Base-by-base conservation (phyloP, 139 green algal genomes). In the Yamagishiella unicocca region DNA sequence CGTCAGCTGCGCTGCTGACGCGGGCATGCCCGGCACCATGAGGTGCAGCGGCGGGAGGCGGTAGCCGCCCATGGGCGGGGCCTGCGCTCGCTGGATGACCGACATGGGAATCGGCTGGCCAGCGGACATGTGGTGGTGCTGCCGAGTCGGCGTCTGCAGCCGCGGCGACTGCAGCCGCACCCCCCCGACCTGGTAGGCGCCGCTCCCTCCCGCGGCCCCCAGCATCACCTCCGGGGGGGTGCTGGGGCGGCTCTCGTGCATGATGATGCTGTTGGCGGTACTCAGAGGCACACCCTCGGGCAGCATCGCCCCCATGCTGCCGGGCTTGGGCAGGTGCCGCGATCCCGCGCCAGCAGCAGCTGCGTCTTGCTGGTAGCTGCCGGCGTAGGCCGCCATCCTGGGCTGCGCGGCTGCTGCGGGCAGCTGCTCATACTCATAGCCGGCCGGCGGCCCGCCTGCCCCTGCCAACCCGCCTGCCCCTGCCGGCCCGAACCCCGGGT, bases 241-340 rank as follows among this genome's bases (percentile, higher is more conserved):
- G 79, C 40, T 53, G 22, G 55, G 58, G 1, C 38, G 24, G 27
- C 61, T 76, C n/a, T 85, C 79, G 25, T 85, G 79, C 25, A 85
- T 5, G 29, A 85, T 29, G 7, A 85, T 31, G 61, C 61, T 76
- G 61, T 75, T 75, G 61, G 79, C 61, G 42, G 19, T 75, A 61
- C 79, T 85, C 14, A 85, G 40, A 14, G 79, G 79, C 4, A 75
- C 79, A 22, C 79, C 79, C 25, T 85, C 79, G 1, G 79, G 79
- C 79, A 85, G 55, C 62, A 46, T 27, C 21, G 61, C 61, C 17
- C 37, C 77, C n/a, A 62, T 29, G 10, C 79, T 45, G 24, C 79
- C 79, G 6, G 76, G 76, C 76, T 53, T 54, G 35, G 74, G 74
- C 54, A 43, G 72, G n/a, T n/a, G n/a, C n/a, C n/a, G n/a, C n/a